Percentiles rank a stretch among this genome's conserved stretches.
These are phyloP conservation scores for Chimonanthus salicifolius DNA, from an alignment of 164 flowering plant species.

Conservation along the genomic window DNA sequence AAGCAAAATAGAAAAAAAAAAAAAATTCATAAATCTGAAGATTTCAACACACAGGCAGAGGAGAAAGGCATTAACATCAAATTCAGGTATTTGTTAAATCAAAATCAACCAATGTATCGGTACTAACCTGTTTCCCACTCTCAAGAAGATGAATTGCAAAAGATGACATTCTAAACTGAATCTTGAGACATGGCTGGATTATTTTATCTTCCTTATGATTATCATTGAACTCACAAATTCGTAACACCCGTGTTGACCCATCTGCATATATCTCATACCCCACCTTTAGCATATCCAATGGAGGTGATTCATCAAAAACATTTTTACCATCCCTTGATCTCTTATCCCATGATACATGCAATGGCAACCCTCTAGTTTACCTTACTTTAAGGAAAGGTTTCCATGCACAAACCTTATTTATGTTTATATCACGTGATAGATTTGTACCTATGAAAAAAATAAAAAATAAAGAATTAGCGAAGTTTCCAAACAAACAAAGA, in stretches of 20 bases:
- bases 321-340: slow-evolving; percentile 26
- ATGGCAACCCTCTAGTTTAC: slow-evolving; percentile 44
- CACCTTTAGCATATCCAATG: slow-evolving; percentile 39
- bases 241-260: slow-evolving; percentile 76
- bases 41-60: neutral
- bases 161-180: slow-evolving; percentile 50
- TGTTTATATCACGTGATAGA: slow-evolving; percentile 61
- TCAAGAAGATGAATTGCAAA: slow-evolving; percentile 61
- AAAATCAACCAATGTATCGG: neutral
- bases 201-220: slow-evolving; percentile 30
- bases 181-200: slow-evolving; percentile 37
- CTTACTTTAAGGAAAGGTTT: slow-evolving; percentile 56
- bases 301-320: slow-evolving; percentile 24
- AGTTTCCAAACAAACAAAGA: neutral
- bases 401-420: slow-evolving; percentile 87
- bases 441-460: slow-evolving; percentile 37
- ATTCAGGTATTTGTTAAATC: neutral
- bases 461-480: slow-evolving; percentile 3
- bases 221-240: slow-evolving; percentile 52
- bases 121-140: slow-evolving; percentile 47
- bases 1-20: neutral
- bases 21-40: neutral
- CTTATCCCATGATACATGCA: slow-evolving; percentile 34
- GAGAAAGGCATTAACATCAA: neutral
- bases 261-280: slow-evolving; percentile 89